Evolutionary conservation across 305 asterid genomes (phyloP).

Genomic region (Rubia balearica): DNA sequence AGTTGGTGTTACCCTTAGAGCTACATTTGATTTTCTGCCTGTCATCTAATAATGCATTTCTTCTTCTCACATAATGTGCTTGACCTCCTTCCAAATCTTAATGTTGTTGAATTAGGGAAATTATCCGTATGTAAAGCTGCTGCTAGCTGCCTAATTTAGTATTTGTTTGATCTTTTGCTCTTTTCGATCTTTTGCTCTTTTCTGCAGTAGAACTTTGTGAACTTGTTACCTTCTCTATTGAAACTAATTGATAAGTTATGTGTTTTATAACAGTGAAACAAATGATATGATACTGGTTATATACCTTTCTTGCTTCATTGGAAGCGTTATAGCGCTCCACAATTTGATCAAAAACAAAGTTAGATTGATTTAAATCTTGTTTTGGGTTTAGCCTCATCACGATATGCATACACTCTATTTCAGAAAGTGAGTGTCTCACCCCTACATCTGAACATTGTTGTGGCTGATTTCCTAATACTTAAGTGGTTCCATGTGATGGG

Average conservation of each 20-base stretch:
- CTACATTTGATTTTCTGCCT: too few relatives aligned
- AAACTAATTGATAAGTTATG: slow-evolving; percentile 1
- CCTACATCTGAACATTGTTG: background rate
- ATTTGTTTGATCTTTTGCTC: slow-evolving; percentile 55
- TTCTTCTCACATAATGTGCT: too few relatives aligned
- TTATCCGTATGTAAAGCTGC: too few relatives aligned
- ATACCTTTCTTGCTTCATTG: slow-evolving; percentile 75
- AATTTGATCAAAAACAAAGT: slow-evolving; percentile 95
- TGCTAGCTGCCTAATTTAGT: too few relatives aligned
- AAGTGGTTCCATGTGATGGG: background rate
- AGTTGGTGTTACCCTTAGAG: too few relatives aligned
- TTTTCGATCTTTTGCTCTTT: too few relatives aligned
- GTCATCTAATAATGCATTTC: too few relatives aligned
- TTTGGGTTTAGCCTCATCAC: background rate
- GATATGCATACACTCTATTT: too few relatives aligned
- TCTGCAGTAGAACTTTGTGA: slow-evolving; percentile 20
- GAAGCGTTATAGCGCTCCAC: slow-evolving; percentile 91
- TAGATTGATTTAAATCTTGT: slow-evolving; percentile 2
- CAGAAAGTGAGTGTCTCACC: too few relatives aligned
- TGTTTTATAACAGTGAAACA: slow-evolving; percentile 53
- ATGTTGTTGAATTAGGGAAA: too few relatives aligned
- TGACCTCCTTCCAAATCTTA: too few relatives aligned
- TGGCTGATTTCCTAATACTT: background rate
- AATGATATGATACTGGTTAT: slow-evolving; percentile 96
- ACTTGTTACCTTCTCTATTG: background rate